These are phyloP conservation scores for Fraxinus pennsylvanica DNA, from an alignment of 257 asterid genomes.

Conservation along the genomic window DNA sequence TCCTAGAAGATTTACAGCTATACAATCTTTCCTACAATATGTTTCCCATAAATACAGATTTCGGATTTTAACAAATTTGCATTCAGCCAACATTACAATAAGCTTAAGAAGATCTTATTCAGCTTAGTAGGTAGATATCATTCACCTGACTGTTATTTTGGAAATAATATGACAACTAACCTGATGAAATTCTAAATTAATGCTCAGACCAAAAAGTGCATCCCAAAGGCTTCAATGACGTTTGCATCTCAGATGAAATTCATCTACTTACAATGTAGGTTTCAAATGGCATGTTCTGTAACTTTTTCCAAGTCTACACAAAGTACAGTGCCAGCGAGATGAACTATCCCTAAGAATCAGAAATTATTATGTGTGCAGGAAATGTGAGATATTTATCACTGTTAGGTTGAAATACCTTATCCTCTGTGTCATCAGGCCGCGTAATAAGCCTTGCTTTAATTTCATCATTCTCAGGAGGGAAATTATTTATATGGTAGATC, in stretches of 20 bases:
- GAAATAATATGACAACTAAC: slow-evolving; percentile 12
- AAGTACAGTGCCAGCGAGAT: neutral
- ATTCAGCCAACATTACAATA: neutral
- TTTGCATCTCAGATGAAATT: slow-evolving; percentile 10
- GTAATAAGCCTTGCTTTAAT: slow-evolving; percentile 69
- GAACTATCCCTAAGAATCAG: slow-evolving; percentile 10
- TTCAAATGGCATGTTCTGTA: neutral
- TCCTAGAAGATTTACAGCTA: too few relatives aligned
- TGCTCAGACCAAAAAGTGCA: neutral
- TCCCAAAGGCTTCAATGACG: slow-evolving; percentile 1
- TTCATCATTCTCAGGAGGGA: slow-evolving; percentile 85
- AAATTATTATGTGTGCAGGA: slow-evolving; percentile 1
- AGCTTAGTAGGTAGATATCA: neutral
- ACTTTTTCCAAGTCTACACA: neutral
- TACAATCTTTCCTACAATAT: too few relatives aligned
- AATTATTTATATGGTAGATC: slow-evolving; percentile 66
- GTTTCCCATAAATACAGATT: too few relatives aligned
- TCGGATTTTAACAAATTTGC: too few relatives aligned
- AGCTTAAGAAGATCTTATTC: neutral
- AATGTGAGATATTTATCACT: slow-evolving; percentile 2
- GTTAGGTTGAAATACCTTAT: slow-evolving; percentile 53
- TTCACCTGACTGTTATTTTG: neutral
- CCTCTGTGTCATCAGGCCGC: slow-evolving; percentile 90
- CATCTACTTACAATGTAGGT: slow-evolving; percentile 9
- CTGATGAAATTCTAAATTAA: slow-evolving; percentile 1